Base-by-base conservation (phyloP, 2,329 filamentous ascomycete genomes). In the Phialophora macrospora region DNA sequence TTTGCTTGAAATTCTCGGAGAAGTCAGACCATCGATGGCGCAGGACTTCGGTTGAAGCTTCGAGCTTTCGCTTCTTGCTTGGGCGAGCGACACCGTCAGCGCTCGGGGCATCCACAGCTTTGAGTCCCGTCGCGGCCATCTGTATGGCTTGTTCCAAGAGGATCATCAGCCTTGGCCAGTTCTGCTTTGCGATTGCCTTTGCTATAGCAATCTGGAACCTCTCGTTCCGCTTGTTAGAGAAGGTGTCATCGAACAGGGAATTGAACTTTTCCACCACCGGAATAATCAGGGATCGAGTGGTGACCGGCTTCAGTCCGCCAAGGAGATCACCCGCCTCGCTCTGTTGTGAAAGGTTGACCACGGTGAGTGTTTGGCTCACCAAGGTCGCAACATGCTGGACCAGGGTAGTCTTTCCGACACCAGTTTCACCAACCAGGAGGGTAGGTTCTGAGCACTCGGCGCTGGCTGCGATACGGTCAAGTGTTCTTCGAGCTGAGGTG, bases 291-390 rank as follows among this genome's bases (percentile, higher is more conserved):
- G 88, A 96, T 70, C 94, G 88, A 49, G 95, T 87, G 75, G 94
- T 97, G 65, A 99, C 90, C 0, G 95, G 95, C 76, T 99, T 99
- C 81, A 96, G 98, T 0, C 95, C 95, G 73, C 95, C 96, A 0
- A 99, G 83, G 12, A 99, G 81, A 79, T 99, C 95, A n/a, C 93
- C 91, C 48, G 91, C 93, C 78, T 99, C 96, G 74, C 93, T 98
- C 76, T 99, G 96, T 75, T 99, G 96, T 0, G 95, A 99, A 75
- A 99, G 78, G 75, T 99, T 99, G 74, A 99, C 93, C 2, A 93
- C 92, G 0, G 93, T 90, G 12, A 99, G 85, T 73, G 92, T 96
- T 74, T 93, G 90, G 1, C 93, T 92, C 30, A 97, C 84, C 3
- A 90, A 85, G 64, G 90, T 88, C 0, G 95, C 93, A 63, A 99